A percentile compares a stretch with the other conserved stretches of the same genome.
These are phyloP conservation scores for Fusarium sacchari DNA, from an alignment of 2,329 filamentous ascomycete species.

Conservation along the genomic window DNA sequence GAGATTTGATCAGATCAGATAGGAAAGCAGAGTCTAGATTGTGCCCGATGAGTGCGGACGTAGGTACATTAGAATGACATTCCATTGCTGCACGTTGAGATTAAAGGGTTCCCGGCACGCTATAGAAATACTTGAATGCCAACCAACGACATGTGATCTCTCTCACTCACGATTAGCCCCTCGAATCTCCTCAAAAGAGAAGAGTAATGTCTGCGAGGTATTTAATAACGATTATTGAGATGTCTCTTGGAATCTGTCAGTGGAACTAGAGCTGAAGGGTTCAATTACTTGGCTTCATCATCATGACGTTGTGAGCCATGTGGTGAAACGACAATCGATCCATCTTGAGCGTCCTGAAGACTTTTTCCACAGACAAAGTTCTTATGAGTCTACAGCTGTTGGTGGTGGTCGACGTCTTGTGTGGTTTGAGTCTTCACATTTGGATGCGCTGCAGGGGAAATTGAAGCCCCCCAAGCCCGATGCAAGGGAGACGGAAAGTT, in stretches of 20 bases:
- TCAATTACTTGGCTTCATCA: constrained; percentile 29
- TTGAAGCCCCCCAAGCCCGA: constrained; percentile 14
- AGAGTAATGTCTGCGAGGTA: background rate
- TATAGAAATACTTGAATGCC: constrained; percentile 10
- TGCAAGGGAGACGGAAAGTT: constrained; percentile 28
- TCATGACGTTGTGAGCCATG: constrained; percentile 20
- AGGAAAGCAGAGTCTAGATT: background rate
- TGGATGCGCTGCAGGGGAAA: constrained; percentile 22
- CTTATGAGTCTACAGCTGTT: background rate
- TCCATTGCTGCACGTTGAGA: constrained; percentile 19
- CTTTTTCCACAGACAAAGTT: background rate
- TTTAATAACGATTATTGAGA: background rate
- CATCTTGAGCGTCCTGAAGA: background rate
- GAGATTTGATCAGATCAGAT: constrained; percentile 6
- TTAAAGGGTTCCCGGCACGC: constrained; percentile 21
- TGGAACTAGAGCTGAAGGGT: background rate
- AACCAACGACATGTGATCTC: background rate
- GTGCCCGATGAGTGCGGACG: background rate
- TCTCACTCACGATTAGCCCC: background rate
- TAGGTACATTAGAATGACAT: constrained; percentile 15
- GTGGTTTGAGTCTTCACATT: background rate
- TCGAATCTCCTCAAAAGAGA: background rate
- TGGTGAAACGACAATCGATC: constrained; percentile 15
- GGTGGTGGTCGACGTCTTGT: background rate
- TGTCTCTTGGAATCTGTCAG: background rate